phyloP scores from a whole-genome alignment of 1,139 yeast genomes.

The Candida tropicalis region DNA sequence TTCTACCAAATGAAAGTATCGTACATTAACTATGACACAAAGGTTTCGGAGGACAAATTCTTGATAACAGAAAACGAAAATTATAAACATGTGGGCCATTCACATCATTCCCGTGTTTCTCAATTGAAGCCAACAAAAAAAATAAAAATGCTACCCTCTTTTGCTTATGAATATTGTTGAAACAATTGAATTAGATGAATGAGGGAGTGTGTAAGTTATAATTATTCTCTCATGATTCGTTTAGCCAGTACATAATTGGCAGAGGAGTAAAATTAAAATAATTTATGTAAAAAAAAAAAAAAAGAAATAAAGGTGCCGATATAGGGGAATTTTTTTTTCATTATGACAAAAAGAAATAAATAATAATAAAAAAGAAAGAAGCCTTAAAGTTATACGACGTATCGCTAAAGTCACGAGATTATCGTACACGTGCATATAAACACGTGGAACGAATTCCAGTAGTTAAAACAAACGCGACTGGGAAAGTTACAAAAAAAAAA shows the following conservation, averaged over 20 bases:
- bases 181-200: too few relatives aligned
- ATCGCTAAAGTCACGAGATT: neutral
- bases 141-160: neutral
- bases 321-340: too few relatives aligned
- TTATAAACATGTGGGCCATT: neutral
- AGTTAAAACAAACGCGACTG: neutral
- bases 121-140: neutral
- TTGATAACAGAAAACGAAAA: neutral
- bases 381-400: neutral
- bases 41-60: neutral
- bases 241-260: too few relatives aligned
- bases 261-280: too few relatives aligned
- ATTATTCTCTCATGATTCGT: too few relatives aligned
- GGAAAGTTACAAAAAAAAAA: neutral
- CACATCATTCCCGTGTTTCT: neutral
- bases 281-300: too few relatives aligned
- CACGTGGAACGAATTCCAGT: neutral
- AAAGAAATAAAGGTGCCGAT: too few relatives aligned
- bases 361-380: neutral
- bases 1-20: neutral
- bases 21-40: neutral
- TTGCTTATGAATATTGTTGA: too few relatives aligned
- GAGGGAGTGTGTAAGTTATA: too few relatives aligned
- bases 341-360: neutral
- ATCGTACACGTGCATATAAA: neutral